Evolutionary conservation across 805 yeast genomes (phyloP), one percentile per base, ranked within the genome.

Genomic region (Ogataea nakhonphanomensis): DNA sequence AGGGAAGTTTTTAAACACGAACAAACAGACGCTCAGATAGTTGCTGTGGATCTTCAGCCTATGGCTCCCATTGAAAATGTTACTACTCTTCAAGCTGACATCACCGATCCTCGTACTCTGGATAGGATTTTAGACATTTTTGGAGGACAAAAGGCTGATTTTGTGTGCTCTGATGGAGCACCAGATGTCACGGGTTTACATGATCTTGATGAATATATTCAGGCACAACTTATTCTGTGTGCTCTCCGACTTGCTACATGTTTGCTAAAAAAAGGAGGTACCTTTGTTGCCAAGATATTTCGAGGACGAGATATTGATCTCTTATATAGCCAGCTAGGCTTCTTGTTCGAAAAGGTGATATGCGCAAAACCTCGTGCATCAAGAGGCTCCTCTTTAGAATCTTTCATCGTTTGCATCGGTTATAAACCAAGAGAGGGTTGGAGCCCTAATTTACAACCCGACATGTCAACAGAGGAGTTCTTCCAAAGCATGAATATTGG

Each of bases 171-270:
- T 54, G 98, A 93, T 61, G 99, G 99, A 42, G 99, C 99, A 0
- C 99, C 99, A 2, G 99, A 93, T 65, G 99, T 93, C 15, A 93
- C 99, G 0, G 99, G 99, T 1, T 65, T 93, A 37, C 99, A 93
- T 59, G 99, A 93, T 63, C 69, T 93, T 44, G 99, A 93, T 61
- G 99, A 93, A 62, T 93, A 91, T 59, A 85, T 93, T 43, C 99
- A 93, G 66, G 96, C 96, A 2, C 98, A 93, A 59, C 69, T 93
- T 42, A 85, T 93, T 37, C 69, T 90, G 52, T 83, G 96, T 28
- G 99, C 99, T 1, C 67, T 93, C 41, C 96, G 89, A 55, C 69
- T 93, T 41, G 90, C 98, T 2, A 85, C 96, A 1, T 88, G 96
- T 58, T 71, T 93, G 13, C 71, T 93, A 45, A 79, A 86, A 57